A percentile compares a stretch with the other conserved stretches of the same genome.
Evolutionary conservation across 2,329 filamentous ascomycete species (phyloP).

Genomic region (Apiospora phragmitis): DNA sequence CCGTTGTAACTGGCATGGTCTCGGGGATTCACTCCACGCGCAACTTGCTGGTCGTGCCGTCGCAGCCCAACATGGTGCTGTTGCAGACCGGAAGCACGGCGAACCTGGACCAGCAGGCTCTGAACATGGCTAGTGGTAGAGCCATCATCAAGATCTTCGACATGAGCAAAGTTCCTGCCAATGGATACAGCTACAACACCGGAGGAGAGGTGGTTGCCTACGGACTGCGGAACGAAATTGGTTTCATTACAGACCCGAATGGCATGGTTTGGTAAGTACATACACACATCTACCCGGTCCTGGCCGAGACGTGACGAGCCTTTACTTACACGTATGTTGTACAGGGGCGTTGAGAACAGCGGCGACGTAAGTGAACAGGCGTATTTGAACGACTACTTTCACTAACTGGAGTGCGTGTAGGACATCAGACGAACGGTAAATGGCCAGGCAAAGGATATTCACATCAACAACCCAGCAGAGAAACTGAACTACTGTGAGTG

Average conservation of each 20-base stretch:
- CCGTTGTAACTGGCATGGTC: constrained; percentile 40
- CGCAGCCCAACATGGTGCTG: constrained; percentile 38
- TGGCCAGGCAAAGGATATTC: constrained; percentile 47
- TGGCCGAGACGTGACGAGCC: neutral
- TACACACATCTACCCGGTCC: too few relatives aligned
- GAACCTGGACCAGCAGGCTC: constrained; percentile 39
- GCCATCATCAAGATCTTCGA: constrained; percentile 46
- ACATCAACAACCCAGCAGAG: constrained; percentile 63
- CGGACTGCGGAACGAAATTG: constrained; percentile 62
- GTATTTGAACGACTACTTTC: neutral
- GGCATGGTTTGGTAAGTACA: constrained; percentile 41
- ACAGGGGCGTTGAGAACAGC: constrained; percentile 4
- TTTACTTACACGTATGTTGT: neutral
- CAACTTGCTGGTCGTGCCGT: constrained; percentile 36
- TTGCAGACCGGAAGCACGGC: constrained; percentile 40
- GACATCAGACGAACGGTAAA: constrained; percentile 47
- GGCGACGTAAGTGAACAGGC: neutral
- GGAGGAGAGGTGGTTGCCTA: constrained; percentile 41
- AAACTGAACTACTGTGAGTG: constrained; percentile 61
- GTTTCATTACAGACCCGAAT: constrained; percentile 51
- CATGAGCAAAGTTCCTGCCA: constrained; percentile 33
- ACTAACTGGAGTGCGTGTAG: constrained; percentile 51
- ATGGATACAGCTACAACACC: constrained; percentile 39
- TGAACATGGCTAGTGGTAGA: constrained; percentile 34
- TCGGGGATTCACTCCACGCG: constrained; percentile 40